Percentiles rank a stretch among this genome's conserved stretches.
Conservation (phyloP, 371 early-diverging fungal species). For the Funneliformis caledonium region DNA sequence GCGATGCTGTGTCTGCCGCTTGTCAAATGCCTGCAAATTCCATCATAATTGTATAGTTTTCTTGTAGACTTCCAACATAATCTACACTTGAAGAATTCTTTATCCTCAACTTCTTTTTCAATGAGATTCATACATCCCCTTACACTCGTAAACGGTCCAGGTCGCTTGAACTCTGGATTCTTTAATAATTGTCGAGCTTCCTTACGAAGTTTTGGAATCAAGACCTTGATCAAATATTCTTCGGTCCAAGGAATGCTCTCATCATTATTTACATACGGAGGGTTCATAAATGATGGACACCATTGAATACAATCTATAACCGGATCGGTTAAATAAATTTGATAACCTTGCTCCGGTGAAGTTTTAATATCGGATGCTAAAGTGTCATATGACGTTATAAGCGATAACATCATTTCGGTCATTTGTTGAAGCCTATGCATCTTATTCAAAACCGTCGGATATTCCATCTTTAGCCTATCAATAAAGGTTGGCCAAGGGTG, state of each 20-base stretch:
- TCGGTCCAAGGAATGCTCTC: background rate
- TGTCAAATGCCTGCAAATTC: constrained; percentile 8
- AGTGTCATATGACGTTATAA: background rate
- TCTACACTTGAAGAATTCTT: constrained; percentile 23
- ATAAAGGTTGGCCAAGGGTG: constrained; percentile 3
- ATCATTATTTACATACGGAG: constrained; percentile 17
- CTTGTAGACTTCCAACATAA: constrained; percentile 20
- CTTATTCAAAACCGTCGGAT: background rate
- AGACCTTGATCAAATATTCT: constrained; percentile 11
- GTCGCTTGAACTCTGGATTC: background rate
- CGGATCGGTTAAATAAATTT: constrained; percentile 9
- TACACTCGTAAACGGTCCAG: constrained; percentile 2
- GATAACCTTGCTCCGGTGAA: background rate
- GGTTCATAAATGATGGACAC: constrained; percentile 11
- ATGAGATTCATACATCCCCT: background rate
- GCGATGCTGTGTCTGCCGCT: constrained; percentile 3
- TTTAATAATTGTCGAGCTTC: constrained; percentile 6
- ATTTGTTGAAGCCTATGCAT: background rate
- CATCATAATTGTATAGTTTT: background rate
- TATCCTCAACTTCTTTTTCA: background rate
- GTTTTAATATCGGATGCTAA: background rate
- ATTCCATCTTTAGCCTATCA: background rate
- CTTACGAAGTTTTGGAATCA: background rate
- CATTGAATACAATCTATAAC: constrained; percentile 15
- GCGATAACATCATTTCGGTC: background rate